These are phyloP conservation scores for Fusarium compactum DNA, from an alignment of 2,329 filamentous ascomycete genomes.

Conservation along the genomic window DNA sequence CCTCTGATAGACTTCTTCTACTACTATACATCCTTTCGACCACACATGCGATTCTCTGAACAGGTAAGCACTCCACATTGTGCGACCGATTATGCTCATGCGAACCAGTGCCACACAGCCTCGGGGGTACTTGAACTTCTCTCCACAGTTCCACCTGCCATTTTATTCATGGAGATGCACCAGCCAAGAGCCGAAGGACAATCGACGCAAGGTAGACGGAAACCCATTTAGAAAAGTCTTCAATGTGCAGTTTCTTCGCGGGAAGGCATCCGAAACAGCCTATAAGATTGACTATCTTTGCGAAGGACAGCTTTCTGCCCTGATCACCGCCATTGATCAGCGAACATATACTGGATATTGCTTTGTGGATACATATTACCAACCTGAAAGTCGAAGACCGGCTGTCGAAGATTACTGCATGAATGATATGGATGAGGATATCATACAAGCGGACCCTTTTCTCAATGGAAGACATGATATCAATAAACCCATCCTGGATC, in stretches of 20 bases:
- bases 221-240: not conserved
- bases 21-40: not conserved
- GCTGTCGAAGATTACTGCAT: not conserved
- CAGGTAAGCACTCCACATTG: not conserved
- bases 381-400: not conserved
- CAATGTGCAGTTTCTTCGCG: not conserved
- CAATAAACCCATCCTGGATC: accelerated
- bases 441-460: not conserved
- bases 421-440: accelerated
- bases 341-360: slow-evolving; percentile 13
- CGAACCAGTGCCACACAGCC: not conserved
- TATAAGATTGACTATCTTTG: not conserved
- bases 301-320: slow-evolving; percentile 19
- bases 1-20: not conserved
- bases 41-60: not conserved
- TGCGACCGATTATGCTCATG: accelerated
- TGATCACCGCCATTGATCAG: accelerated
- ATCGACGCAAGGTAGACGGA: accelerated
- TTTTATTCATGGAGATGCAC: not conserved
- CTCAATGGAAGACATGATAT: not conserved
- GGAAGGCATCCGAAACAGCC: accelerated
- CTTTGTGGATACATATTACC: slow-evolving; percentile 18
- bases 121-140: accelerated
- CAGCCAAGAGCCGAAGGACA: accelerated
- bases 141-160: not conserved